Conservation (phyloP, 2,329 filamentous ascomycete genomes). For the Emergomyces orientalis region DNA sequence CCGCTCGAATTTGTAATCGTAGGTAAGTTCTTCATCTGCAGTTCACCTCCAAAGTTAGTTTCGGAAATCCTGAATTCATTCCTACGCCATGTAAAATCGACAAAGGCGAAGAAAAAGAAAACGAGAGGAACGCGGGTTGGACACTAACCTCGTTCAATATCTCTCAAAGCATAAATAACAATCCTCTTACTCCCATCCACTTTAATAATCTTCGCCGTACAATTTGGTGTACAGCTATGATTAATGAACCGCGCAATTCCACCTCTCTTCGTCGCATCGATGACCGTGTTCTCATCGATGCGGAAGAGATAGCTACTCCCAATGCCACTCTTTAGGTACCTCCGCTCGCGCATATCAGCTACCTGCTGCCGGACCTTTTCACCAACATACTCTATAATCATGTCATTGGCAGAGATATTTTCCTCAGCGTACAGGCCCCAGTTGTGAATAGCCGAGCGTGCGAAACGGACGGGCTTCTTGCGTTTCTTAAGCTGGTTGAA, state of each 20-base stretch:
- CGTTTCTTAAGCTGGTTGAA: conserved; percentile 99
- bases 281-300: conserved; percentile 94
- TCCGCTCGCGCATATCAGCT: conserved; percentile 85
- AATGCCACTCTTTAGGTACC: conserved; percentile 91
- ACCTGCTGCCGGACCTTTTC: conserved; percentile 96
- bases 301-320: conserved; percentile 96
- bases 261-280: conserved; percentile 96
- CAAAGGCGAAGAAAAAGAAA: not conserved
- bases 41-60: not conserved
- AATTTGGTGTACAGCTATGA: conserved; percentile 93
- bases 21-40: conserved; percentile 93
- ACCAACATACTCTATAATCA: conserved; percentile 99
- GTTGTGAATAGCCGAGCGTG: conserved; percentile 93
- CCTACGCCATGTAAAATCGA: not conserved
- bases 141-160: conserved; percentile 83
- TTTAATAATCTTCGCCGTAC: conserved; percentile 98
- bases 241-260: conserved; percentile 99
- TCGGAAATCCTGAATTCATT: not conserved
- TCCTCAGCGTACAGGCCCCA: conserved; percentile 98
- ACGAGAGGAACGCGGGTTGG: not conserved
- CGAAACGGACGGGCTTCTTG: conserved; percentile 98
- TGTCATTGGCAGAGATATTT: conserved; percentile 92
- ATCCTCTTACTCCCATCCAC: conserved; percentile 97
- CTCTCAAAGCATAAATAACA: conserved; percentile 94
- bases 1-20: conserved; percentile 99